Conservation (phyloP, 1,284 basidiomycete genomes). For the Bondarzewia mesenterica region DNA sequence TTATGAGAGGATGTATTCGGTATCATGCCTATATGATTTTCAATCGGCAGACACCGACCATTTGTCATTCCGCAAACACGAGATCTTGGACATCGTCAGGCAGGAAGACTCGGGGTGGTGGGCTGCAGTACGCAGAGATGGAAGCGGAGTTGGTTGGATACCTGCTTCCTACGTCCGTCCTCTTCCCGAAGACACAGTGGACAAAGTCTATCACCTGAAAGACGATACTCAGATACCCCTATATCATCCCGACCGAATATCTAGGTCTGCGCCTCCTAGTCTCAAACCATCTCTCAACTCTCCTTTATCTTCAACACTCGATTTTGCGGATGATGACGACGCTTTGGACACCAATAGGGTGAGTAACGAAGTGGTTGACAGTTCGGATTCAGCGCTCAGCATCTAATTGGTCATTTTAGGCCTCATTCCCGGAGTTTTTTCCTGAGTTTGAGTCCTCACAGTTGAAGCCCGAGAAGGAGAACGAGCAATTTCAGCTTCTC, state of each 20-base stretch:
- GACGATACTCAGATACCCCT: constrained; percentile 36
- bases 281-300: constrained; percentile 2
- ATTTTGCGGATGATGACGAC: constrained; percentile 3
- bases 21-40: constrained; percentile 62
- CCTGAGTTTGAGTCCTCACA: background rate
- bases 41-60: constrained; percentile 50
- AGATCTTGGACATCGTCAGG: constrained; percentile 59
- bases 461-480: background rate
- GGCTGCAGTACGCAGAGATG: constrained; percentile 57
- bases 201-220: constrained; percentile 28
- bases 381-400: background rate
- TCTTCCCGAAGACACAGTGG: constrained; percentile 20
- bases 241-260: constrained; percentile 21
- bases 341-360: constrained; percentile 5
- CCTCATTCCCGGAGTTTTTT: background rate
- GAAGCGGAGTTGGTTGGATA: constrained; percentile 59
- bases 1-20: constrained; percentile 32
- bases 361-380: background rate
- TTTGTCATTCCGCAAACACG: constrained; percentile 54
- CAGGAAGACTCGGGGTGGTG: constrained; percentile 72
- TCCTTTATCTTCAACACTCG: constrained; percentile 3
- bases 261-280: constrained; percentile 6
- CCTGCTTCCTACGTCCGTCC: constrained; percentile 26
- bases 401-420: background rate
- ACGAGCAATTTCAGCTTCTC: background rate